These are phyloP conservation scores for Cadophora luteo-olivacea DNA, from an alignment of 2,329 filamentous ascomycete genomes.

Conservation along the genomic window DNA sequence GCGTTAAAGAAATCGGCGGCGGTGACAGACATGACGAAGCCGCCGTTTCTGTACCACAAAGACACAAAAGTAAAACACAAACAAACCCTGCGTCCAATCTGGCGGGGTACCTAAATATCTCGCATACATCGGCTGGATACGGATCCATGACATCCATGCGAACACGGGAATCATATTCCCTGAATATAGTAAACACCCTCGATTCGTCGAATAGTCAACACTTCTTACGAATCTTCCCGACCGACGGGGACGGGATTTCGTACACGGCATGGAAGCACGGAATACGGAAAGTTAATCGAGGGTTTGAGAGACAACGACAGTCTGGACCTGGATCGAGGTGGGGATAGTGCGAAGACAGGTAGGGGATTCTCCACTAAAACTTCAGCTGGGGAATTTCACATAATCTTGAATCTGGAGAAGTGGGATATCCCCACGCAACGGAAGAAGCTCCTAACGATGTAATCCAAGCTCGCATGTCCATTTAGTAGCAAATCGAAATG, in stretches of 20 bases:
- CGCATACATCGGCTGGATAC: conserved; percentile 6
- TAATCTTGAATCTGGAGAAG: conserved; percentile 23
- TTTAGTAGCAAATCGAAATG: neutral
- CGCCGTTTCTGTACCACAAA: neutral
- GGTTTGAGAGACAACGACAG: neutral
- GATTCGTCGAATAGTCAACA: neutral
- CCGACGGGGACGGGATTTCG: neutral
- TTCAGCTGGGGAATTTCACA: neutral
- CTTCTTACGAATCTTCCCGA: neutral
- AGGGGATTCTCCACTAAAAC: conserved; percentile 1
- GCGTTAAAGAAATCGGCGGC: neutral
- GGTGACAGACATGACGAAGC: neutral
- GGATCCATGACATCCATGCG: neutral
- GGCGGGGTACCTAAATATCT: neutral
- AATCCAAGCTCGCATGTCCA: too few species aligned
- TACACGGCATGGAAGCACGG: neutral
- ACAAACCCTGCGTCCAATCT: neutral
- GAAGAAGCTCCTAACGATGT: too few species aligned
- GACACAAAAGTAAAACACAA: neutral
- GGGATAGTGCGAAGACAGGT: too few species aligned
- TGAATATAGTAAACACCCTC: neutral
- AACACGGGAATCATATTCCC: neutral
- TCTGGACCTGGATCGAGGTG: neutral
- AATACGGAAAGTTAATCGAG: neutral
- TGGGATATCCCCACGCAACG: conserved; percentile 20